Percentiles rank a stretch among this genome's conserved stretches.
Conservation (phyloP, 441 rosid genomes). For the Manihot esculenta region DNA sequence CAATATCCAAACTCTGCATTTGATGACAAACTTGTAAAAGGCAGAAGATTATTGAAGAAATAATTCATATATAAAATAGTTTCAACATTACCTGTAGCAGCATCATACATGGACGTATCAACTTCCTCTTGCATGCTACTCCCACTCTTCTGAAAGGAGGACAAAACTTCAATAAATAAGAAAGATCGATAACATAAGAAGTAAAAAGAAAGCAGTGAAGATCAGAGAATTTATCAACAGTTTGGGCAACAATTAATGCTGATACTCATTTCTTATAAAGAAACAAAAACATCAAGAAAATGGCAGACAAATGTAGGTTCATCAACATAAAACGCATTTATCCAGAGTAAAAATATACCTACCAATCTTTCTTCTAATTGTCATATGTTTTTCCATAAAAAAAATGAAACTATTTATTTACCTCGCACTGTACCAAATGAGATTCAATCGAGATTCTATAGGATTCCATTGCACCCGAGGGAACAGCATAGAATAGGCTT, state of each 20-base stretch:
- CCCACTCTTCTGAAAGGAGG: slow-evolving; percentile 62
- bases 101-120: slow-evolving; percentile 73
- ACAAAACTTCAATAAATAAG: slow-evolving; percentile 10
- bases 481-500: slow-evolving; percentile 90
- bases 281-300: not conserved
- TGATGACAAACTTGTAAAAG: slow-evolving; percentile 30
- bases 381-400: too few relatives aligned
- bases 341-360: not conserved
- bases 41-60: slow-evolving; percentile 28
- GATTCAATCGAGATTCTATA: slow-evolving; percentile 85
- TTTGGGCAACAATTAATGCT: not conserved
- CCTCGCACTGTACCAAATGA: slow-evolving; percentile 68
- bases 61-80: slow-evolving; percentile 17
- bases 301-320: not conserved
- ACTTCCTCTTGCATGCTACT: slow-evolving; percentile 83
- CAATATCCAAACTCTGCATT: slow-evolving; percentile 58
- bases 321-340: not conserved
- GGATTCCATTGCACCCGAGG: slow-evolving; percentile 77
- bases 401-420: slow-evolving; percentile 29
- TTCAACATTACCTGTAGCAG: slow-evolving; percentile 60
- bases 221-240: not conserved
- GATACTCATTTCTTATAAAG: not conserved
- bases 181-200: slow-evolving; percentile 8
- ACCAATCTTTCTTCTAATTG: slow-evolving; percentile 6
- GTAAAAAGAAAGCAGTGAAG: not conserved